Evolutionary conservation across 441 rosid species (phyloP).

Genomic region (Corymbia citriodora): DNA sequence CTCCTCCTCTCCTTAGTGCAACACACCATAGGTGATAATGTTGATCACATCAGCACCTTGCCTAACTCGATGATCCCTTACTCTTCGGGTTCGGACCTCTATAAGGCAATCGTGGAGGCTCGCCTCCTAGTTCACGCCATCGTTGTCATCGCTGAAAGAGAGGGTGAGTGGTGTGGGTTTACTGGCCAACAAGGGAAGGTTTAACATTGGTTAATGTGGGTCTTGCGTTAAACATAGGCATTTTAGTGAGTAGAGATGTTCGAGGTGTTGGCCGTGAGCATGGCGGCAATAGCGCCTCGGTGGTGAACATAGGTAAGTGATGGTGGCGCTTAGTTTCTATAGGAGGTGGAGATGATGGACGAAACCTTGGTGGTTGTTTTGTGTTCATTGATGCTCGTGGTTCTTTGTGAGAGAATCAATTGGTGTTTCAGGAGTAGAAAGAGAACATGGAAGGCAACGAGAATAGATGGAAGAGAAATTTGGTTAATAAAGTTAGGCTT

Average conservation of each 20-base stretch:
- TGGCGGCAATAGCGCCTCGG: fast-evolving
- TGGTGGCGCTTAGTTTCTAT: not conserved
- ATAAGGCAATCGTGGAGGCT: no score
- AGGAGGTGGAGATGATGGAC: not conserved
- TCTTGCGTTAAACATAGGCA: no score
- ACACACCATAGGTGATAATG: not conserved
- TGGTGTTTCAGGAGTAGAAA: not conserved
- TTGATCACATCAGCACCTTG: no score
- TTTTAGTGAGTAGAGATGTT: no score
- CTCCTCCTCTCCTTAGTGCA: no score
- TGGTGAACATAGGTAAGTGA: not conserved
- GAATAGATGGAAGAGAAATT: not conserved
- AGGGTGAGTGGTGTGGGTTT: no score
- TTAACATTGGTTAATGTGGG: no score
- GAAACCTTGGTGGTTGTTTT: not conserved
- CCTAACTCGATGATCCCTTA: no score
- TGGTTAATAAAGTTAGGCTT: not conserved
- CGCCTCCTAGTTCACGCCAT: no score
- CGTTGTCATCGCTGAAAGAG: no score
- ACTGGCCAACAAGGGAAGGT: no score
- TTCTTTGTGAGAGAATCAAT: not conserved
- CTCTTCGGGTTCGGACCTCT: no score
- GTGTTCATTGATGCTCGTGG: not conserved
- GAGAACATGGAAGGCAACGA: not conserved
- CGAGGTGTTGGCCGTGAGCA: not conserved